A percentile compares a stretch with the other conserved stretches of the same genome.
These are phyloP conservation scores for Quercus suber DNA, from an alignment of 306 rosid species.

Conservation along the genomic window DNA sequence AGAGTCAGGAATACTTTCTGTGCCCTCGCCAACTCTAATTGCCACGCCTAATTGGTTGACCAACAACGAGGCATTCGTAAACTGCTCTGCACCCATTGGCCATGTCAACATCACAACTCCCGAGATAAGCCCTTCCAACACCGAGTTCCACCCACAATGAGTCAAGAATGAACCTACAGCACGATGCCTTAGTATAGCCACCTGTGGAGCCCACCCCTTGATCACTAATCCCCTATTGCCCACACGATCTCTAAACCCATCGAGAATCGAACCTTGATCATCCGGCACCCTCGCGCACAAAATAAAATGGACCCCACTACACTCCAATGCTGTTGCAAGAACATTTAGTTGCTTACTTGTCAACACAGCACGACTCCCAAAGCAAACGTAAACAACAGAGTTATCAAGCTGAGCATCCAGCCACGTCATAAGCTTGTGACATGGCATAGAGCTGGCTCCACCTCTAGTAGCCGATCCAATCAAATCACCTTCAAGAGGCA, in stretches of 20 bases:
- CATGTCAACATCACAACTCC: constrained; percentile 54
- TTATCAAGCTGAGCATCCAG: neutral
- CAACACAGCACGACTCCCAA: neutral
- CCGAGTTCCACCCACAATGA: constrained; percentile 64
- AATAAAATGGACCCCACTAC: neutral
- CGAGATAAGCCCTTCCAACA: constrained; percentile 29
- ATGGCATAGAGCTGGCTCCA: neutral
- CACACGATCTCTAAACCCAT: constrained; percentile 28
- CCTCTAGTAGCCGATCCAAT: neutral
- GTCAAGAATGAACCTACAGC: constrained; percentile 48
- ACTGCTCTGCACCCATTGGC: constrained; percentile 55
- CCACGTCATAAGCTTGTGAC: neutral
- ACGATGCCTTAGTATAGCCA: constrained; percentile 33
- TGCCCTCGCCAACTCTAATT: constrained; percentile 31
- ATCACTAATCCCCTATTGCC: constrained; percentile 21
- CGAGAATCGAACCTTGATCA: constrained; percentile 1
- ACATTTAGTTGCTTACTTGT: neutral
- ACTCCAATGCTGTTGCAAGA: neutral
- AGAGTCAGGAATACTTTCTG: constrained; percentile 17
- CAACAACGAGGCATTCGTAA: constrained; percentile 32
- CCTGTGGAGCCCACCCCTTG: constrained; percentile 50
- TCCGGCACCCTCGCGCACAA: neutral
- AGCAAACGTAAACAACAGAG: neutral
- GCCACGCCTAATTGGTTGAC: constrained; percentile 34
- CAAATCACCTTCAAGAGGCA: neutral